These are phyloP conservation scores for Debaryomyces robertsiae DNA, from an alignment of 1,139 yeast species.

Conservation along the genomic window DNA sequence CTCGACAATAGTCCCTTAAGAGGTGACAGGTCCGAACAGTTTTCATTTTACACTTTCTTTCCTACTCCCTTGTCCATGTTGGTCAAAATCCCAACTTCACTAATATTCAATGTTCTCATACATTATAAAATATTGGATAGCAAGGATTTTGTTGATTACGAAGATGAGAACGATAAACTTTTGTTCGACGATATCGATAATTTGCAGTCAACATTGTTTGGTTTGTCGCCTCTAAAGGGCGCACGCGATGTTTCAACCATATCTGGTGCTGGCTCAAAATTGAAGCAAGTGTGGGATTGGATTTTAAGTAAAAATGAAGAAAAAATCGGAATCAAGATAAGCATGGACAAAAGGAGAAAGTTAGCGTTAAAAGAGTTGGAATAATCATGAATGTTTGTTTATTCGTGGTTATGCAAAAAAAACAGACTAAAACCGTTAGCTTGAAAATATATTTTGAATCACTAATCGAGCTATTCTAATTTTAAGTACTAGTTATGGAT, in stretches of 20 bases:
- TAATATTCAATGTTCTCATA: slow-evolving; percentile 23
- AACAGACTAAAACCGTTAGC: background rate
- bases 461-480: background rate
- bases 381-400: slow-evolving; percentile 14
- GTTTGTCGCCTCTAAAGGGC: slow-evolving; percentile 45
- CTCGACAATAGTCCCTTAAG: slow-evolving; percentile 25
- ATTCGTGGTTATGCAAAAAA: background rate
- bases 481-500: slow-evolving; percentile 1
- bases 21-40: slow-evolving; percentile 48
- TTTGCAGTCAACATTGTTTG: slow-evolving; percentile 40
- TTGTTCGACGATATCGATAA: slow-evolving; percentile 31
- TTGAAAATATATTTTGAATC: background rate
- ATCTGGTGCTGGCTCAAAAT: slow-evolving; percentile 26
- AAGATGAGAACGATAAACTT: slow-evolving; percentile 24
- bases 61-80: slow-evolving; percentile 43
- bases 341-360: slow-evolving; percentile 46
- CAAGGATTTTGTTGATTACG: slow-evolving; percentile 32
- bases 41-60: slow-evolving; percentile 46
- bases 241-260: slow-evolving; percentile 37
- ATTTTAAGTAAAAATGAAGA: slow-evolving; percentile 18
- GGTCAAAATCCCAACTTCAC: slow-evolving; percentile 23
- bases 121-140: slow-evolving; percentile 29
- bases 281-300: slow-evolving; percentile 33
- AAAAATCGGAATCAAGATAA: slow-evolving; percentile 21
- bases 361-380: slow-evolving; percentile 46